phyloP scores from a whole-genome alignment of 2,329 filamentous ascomycete species.

The Cordyceps militaris region DNA sequence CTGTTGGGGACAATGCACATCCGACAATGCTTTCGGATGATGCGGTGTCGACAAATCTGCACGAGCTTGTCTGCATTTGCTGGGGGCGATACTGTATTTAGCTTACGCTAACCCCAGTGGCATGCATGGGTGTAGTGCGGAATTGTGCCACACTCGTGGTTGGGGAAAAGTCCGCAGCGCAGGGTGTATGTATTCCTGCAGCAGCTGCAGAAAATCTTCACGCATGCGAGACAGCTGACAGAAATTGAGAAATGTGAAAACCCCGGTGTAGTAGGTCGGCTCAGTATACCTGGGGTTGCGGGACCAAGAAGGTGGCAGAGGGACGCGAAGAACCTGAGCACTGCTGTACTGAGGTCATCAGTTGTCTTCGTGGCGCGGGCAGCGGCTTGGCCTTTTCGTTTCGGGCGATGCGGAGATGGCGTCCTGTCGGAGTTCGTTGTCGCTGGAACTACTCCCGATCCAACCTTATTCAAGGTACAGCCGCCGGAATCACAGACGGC shows the following conservation, averaged over 20 bases:
- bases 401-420: too few species aligned
- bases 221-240: too few species aligned
- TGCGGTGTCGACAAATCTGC: neutral
- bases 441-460: neutral
- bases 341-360: neutral
- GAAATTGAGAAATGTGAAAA: too few species aligned
- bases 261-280: too few species aligned
- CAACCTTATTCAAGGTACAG: neutral
- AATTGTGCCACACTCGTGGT: neutral
- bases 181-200: neutral
- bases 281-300: too few species aligned
- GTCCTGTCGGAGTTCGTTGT: neutral
- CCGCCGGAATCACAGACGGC: constrained; percentile 19
- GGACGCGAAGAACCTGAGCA: neutral
- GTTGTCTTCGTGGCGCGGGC: neutral
- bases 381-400: neutral
- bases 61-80: neutral
- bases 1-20: neutral
- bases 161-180: neutral
- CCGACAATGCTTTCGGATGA: neutral
- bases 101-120: neutral
- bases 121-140: neutral
- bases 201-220: neutral
- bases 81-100: neutral
- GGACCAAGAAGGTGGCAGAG: neutral